Conservation (phyloP, 768 basidiomycete genomes). For the Phanerochaete sordida region DNA sequence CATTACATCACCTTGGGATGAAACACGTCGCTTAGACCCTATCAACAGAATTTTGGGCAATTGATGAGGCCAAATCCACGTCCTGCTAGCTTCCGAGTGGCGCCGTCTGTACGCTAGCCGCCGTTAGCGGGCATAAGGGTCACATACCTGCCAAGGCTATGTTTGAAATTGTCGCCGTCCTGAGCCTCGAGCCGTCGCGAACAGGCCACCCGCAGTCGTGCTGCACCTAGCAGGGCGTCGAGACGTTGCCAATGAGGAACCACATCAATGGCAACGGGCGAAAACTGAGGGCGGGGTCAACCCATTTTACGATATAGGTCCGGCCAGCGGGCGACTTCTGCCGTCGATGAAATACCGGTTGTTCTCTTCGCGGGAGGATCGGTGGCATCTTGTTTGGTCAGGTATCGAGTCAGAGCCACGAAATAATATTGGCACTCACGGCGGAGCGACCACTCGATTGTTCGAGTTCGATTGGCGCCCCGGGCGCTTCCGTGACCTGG, state of each 20-base stretch:
- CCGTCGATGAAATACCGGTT: neutral
- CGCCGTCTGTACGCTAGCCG: neutral
- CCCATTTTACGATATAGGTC: neutral
- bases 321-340: neutral
- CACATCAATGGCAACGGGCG: neutral
- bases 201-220: neutral
- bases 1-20: conserved; percentile 14
- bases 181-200: neutral
- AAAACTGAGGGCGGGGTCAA: neutral
- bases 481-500: too few species aligned
- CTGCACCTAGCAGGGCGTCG: neutral
- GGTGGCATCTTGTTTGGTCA: neutral
- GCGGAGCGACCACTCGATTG: too few species aligned
- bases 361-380: conserved; percentile 10
- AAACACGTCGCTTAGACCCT: conserved; percentile 14
- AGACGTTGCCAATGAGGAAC: neutral
- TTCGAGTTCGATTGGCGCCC: too few species aligned
- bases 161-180: neutral
- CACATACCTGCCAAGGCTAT: neutral
- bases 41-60: conserved; percentile 4
- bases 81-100: conserved; percentile 10
- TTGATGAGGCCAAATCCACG: conserved; percentile 6
- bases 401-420: neutral
- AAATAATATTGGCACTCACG: neutral
- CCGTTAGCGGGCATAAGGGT: neutral